Base-by-base conservation (phyloP, 495 filamentous ascomycete genomes). In the Lentithecium fluviatile region DNA sequence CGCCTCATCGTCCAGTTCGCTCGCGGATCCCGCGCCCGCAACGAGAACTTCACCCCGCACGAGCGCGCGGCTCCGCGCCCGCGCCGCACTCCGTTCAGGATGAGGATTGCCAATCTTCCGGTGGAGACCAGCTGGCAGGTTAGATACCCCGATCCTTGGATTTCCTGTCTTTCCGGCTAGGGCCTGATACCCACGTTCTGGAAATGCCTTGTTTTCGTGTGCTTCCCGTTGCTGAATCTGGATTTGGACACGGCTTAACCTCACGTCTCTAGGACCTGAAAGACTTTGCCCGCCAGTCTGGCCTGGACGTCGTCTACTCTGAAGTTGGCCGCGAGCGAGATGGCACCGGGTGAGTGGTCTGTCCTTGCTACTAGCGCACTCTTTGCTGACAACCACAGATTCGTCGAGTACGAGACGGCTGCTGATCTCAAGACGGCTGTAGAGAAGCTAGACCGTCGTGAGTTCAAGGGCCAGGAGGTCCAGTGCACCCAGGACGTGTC, bases 51-150 rank as follows among this genome's bases (percentile, higher is more conserved):
- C 73, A 79, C 81, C 70, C 82, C 80, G 71, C 81, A 82, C 45
- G 88, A 96, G 71, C 89, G 91, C 71, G 84, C 80, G 57, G 85
- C 88, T 69, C 94, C 94, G 66, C 91, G 95, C 69, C 93, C 94
- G 40, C 85, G 94, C 65, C 92, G 94, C 72, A 98, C 95, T 67
- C 85, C 89, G 58, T 90, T 88, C 75, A 90, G 94, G 72, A 97
- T 98, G 94, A 85, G 91, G 75, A 92, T 98, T 69, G 88, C 89
- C 82, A 92, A 91, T 79, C 91, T 98, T 78, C 92, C 93, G 70
- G 82, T 82, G 76, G 95, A 97, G 81, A 97, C 95, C 80, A 96
- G 91, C 84, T 98, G 94, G 94, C 94, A 98, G 94, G 94, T 98
- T 88, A 95, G 94, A 45, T 45, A 38, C 52, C 58, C 53, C 60